Conservation (phyloP, 768 basidiomycete species). For the Daedaleopsis sinensis region DNA sequence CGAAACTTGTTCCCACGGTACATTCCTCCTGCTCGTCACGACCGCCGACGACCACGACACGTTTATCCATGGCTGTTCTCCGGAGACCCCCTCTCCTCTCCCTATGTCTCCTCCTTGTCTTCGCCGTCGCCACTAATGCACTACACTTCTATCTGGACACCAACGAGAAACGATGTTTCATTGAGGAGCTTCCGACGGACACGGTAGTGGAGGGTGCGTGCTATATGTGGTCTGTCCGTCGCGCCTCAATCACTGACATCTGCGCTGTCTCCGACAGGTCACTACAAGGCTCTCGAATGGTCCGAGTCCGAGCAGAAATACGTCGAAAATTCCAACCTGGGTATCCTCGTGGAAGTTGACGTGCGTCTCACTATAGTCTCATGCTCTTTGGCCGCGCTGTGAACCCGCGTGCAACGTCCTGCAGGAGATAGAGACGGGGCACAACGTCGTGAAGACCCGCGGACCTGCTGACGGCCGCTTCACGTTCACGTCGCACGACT, state of each 20-base stretch:
- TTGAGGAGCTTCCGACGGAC: constrained; percentile 93
- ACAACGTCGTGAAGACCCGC: constrained; percentile 85
- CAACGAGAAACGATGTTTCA: constrained; percentile 91
- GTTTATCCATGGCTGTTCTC: constrained; percentile 20
- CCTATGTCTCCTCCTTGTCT: constrained; percentile 41
- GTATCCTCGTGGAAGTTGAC: constrained; percentile 89
- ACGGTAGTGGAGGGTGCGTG: constrained; percentile 90
- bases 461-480: constrained; percentile 91
- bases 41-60: constrained; percentile 24
- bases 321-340: constrained; percentile 71
- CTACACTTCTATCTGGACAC: constrained; percentile 98
- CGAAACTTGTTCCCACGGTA: constrained; percentile 23
- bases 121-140: constrained; percentile 58
- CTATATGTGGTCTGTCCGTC: constrained; percentile 1
- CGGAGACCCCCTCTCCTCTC: constrained; percentile 33
- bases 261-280: constrained; percentile 53
- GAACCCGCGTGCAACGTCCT: neutral
- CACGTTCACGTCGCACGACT: constrained; percentile 96
- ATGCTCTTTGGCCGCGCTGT: neutral
- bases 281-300: constrained; percentile 94
- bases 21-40: constrained; percentile 21
- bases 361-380: constrained; percentile 50
- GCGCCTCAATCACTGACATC: neutral
- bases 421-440: constrained; percentile 85
- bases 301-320: constrained; percentile 71